phyloP scores from a whole-genome alignment of 2,329 filamentous ascomycete species.

The Myriosclerotinia scirpicola region DNA sequence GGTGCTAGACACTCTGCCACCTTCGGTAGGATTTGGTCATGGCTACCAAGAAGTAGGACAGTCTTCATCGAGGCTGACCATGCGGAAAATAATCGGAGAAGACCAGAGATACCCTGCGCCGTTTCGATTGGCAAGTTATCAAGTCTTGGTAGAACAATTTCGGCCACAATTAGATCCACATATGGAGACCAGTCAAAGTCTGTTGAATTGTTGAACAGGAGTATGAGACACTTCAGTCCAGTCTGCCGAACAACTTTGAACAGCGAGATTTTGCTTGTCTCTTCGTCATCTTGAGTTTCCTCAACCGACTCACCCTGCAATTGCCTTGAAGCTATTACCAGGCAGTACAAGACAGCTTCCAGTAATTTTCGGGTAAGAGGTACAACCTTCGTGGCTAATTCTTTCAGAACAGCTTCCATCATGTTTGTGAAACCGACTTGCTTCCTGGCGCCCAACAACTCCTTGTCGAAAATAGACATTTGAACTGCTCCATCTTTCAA shows the following conservation, averaged over 20 bases:
- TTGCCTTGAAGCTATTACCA: constrained; percentile 66
- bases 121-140: constrained; percentile 80
- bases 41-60: constrained; percentile 63
- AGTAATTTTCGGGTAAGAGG: constrained; percentile 69
- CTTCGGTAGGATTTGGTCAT: constrained; percentile 63
- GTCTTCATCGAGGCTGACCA: constrained; percentile 72
- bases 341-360: constrained; percentile 77
- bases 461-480: constrained; percentile 53
- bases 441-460: constrained; percentile 68
- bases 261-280: constrained; percentile 52
- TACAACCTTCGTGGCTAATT: constrained; percentile 71
- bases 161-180: constrained; percentile 66
- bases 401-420: constrained; percentile 81
- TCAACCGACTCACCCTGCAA: constrained; percentile 45
- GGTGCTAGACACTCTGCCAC: constrained; percentile 71
- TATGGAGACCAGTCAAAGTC: constrained; percentile 72
- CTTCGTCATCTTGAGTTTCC: constrained; percentile 41
- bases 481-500: constrained; percentile 44
- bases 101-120: constrained; percentile 81
- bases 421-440: constrained; percentile 92
- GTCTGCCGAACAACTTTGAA: constrained; percentile 66
- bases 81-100: constrained; percentile 75
- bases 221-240: constrained; percentile 78
- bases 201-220: constrained; percentile 72
- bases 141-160: constrained; percentile 75